Base-by-base conservation (phyloP, 257 asterid genomes). In the Mentha longifolia region DNA sequence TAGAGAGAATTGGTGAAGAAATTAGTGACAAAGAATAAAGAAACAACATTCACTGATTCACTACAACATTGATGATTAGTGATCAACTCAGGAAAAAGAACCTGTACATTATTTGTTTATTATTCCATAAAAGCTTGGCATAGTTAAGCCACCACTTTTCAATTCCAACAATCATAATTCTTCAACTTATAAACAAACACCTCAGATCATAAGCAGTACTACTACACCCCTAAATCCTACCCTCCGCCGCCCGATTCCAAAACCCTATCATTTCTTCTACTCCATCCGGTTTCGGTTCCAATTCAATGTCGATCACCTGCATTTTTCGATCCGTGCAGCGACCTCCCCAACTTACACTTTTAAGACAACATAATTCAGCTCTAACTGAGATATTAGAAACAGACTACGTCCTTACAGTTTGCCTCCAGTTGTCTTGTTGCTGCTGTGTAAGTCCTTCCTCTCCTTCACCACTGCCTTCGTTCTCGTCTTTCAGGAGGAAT, bases 401-500 rank as follows among this genome's bases (percentile, higher is more conserved):
- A 5, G 46, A 16, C 49, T 88, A 85, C 33, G 88, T 84, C 90
- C 78, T 84, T 11, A 85, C 87, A 9, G 86, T 81, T 65, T 82
- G 95, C 74, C 79, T 85, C 80, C 69, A 74, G 83, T 83, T 74
- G 74, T 79, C 87, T 69, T 77, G 78, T 62, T 78, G 86, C 70
- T 59, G 73, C 70, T 81, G 42, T 11, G 61, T 61, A 12, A 52
- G 6, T 19, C 70, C 92, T 5, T 79, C 88, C 28, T 57, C 74
- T 30, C 57, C 52, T 15, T 47, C 60, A 12, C 8, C n/a, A 11
- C 51, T 22, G 37, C 65, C 59, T 5, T 78, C 85, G 0, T 41
- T 66, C 15, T 76, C 87, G 5, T 83, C 91, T 63, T 79, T 78
- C 81, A 78, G 74, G 68, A 95, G 95, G 70, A 67, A 92, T 55